Evolutionary conservation across 2,329 filamentous ascomycete species (phyloP).

Genomic region (Rhynchosporium secalis): DNA sequence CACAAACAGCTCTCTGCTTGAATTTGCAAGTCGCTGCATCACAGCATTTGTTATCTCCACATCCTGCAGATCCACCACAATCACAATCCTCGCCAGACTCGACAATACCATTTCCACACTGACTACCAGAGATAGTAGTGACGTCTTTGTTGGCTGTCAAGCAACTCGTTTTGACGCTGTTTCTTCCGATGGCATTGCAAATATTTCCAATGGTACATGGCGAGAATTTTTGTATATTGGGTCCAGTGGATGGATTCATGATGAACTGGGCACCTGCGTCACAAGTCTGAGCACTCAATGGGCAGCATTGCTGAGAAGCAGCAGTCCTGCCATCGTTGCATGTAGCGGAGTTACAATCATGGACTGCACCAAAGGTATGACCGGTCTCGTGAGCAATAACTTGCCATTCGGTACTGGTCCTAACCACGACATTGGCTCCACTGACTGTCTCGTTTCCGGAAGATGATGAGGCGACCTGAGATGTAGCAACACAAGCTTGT

Average conservation of each 20-base stretch:
- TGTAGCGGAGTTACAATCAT: slow-evolving; percentile 76
- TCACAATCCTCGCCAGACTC: slow-evolving; percentile 94
- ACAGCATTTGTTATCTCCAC: slow-evolving; percentile 78
- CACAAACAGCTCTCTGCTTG: slow-evolving; percentile 69
- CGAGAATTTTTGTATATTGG: slow-evolving; percentile 76
- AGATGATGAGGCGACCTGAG: slow-evolving; percentile 53
- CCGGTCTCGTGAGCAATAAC: slow-evolving; percentile 93
- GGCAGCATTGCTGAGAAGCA: slow-evolving; percentile 72
- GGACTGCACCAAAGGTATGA: slow-evolving; percentile 93
- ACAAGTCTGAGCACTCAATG: slow-evolving; percentile 66
- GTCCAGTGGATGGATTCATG: slow-evolving; percentile 89
- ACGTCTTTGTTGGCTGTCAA: slow-evolving; percentile 85
- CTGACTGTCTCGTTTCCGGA: slow-evolving; percentile 69
- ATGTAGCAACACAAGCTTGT: slow-evolving; percentile 70
- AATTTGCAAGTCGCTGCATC: slow-evolving; percentile 86
- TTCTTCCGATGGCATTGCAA: slow-evolving; percentile 78
- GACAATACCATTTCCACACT: slow-evolving; percentile 97
- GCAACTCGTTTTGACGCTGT: slow-evolving; percentile 74
- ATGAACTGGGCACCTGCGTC: slow-evolving; percentile 79
- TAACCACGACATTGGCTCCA: slow-evolving; percentile 86
- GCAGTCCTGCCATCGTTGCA: slow-evolving; percentile 64
- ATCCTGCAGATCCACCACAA: slow-evolving; percentile 76
- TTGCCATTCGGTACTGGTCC: slow-evolving; percentile 85
- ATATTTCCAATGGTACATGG: slow-evolving; percentile 91
- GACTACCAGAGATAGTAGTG: slow-evolving; percentile 74